Base-by-base conservation (phyloP, 2,329 filamentous ascomycete species). In the Arthrobotrys pseudoclavata region DNA sequence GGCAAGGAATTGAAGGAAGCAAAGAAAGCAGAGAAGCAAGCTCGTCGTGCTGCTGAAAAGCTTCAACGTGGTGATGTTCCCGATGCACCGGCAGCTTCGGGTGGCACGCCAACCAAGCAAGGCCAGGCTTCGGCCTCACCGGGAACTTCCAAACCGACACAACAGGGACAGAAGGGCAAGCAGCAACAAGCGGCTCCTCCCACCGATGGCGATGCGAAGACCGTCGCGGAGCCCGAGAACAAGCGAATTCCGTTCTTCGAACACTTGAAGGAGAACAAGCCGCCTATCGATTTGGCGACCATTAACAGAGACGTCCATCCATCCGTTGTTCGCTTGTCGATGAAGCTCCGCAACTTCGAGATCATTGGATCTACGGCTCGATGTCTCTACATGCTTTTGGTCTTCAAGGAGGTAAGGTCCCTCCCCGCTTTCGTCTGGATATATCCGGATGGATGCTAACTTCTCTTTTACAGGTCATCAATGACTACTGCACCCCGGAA, bases 21-120 rank as follows among this genome's bases (percentile, higher is more conserved):
- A 83, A 91, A 91, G 79, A 95, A 97, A 84, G 94, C 93, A 34
- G 95, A 97, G 83, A 98, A 97, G 85, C 91, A 92, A 64, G 94
- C 94, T 55, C 88, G 93, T 78, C 88, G 95, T 85, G 93, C 92
- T 60, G 90, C 90, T 82, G 89, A 87, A 81, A 93, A 91, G 83
- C 86, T 86, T 31, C 86, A 87, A 3, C 87, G 88, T 79, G 83
- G 83, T 31, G 84, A 86, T 1, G 84, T 84, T 70, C 83, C 83
- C 20, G 85, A 85, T 10, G 82, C 84, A 79, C 80, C 84, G 66
- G 80, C 83, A 69, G 45, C 64, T 45, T 18, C 55, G 1, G 26
- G 53, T 52, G 37, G 31, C 79, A 84, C 82, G 79, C 84, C 69
- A 82, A 83, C 79, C 83, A 84, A 80, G 81, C 83, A 72, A 82